Conservation (phyloP, 2,329 filamentous ascomycete species). For the Diatrype stigma region DNA sequence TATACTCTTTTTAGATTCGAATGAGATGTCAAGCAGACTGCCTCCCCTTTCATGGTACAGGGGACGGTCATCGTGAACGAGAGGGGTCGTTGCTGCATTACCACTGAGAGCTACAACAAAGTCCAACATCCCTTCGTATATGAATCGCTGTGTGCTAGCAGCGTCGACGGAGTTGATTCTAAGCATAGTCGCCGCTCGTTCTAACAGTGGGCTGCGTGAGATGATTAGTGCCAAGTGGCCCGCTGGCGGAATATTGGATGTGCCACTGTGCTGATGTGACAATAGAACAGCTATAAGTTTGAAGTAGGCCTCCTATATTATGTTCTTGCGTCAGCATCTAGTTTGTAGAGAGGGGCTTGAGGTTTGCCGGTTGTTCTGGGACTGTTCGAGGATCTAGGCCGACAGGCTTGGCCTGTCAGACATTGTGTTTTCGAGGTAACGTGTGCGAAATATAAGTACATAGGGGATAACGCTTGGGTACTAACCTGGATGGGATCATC, state of each 20-base stretch:
- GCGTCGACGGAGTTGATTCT: slow-evolving; percentile 21
- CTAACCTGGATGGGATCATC: not conserved
- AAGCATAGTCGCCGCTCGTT: slow-evolving; percentile 11
- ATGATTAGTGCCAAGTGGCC: slow-evolving; percentile 9
- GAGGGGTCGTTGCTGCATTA: slow-evolving; percentile 25
- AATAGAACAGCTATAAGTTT: slow-evolving; percentile 13
- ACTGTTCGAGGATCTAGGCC: not conserved
- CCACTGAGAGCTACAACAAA: slow-evolving; percentile 33
- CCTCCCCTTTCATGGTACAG: slow-evolving; percentile 27
- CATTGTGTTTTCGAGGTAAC: no score
- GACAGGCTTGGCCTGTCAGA: no score
- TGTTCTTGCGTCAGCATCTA: not conserved
- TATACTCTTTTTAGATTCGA: slow-evolving; percentile 8
- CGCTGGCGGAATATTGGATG: slow-evolving; percentile 2
- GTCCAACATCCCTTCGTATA: slow-evolving; percentile 35
- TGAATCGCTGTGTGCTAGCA: slow-evolving; percentile 12
- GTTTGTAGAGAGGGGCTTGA: no score
- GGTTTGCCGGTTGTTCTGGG: no score
- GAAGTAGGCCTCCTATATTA: slow-evolving; percentile 11
- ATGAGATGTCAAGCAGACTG: slow-evolving; percentile 33
- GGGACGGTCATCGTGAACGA: slow-evolving; percentile 30
- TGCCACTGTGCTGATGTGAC: not conserved
- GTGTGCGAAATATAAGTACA: no score
- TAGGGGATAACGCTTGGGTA: not conserved
- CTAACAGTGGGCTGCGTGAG: slow-evolving; percentile 18